These are phyloP conservation scores for Tilletia indica DNA, from an alignment of 1,284 basidiomycete genomes.

Conservation along the genomic window DNA sequence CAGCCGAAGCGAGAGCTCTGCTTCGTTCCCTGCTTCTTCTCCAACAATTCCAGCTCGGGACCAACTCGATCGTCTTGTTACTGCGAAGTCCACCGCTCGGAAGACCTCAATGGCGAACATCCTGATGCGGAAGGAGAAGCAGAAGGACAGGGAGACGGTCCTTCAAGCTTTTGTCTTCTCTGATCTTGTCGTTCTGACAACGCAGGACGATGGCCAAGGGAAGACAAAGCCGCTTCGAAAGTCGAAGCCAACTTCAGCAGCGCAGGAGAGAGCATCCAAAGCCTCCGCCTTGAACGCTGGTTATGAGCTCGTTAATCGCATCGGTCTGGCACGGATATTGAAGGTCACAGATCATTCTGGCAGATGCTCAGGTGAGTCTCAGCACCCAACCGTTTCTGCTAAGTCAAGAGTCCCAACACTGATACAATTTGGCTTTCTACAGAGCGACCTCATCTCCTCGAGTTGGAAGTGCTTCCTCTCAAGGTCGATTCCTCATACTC, in stretches of 20 bases:
- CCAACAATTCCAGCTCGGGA: not conserved
- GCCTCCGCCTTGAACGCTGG: not conserved
- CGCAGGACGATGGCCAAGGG: not conserved
- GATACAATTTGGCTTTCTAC: not conserved
- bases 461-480: slow-evolving; percentile 18
- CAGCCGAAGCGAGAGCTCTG: not conserved
- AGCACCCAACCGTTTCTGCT: too few species aligned
- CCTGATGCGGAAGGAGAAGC: slow-evolving; percentile 17
- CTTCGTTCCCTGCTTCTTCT: not conserved
- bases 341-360: slow-evolving; percentile 20
- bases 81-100: slow-evolving; percentile 13
- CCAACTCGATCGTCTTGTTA: slow-evolving; percentile 12
- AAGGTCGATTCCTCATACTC: slow-evolving; percentile 4
- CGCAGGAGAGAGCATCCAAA: not conserved
- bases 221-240: not conserved
- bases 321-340: slow-evolving; percentile 17
- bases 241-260: not conserved
- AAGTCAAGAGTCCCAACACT: too few species aligned
- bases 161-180: slow-evolving; percentile 25
- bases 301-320: not conserved
- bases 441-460: slow-evolving; percentile 18
- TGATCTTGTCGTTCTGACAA: slow-evolving; percentile 19
- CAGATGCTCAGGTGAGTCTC: slow-evolving; percentile 18
- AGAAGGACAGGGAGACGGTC: slow-evolving; percentile 14
- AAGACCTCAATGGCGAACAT: slow-evolving; percentile 19